These are phyloP conservation scores for Aegilops tauschii DNA, from an alignment of 176 grass and related monocot genomes.

Conservation along the genomic window DNA sequence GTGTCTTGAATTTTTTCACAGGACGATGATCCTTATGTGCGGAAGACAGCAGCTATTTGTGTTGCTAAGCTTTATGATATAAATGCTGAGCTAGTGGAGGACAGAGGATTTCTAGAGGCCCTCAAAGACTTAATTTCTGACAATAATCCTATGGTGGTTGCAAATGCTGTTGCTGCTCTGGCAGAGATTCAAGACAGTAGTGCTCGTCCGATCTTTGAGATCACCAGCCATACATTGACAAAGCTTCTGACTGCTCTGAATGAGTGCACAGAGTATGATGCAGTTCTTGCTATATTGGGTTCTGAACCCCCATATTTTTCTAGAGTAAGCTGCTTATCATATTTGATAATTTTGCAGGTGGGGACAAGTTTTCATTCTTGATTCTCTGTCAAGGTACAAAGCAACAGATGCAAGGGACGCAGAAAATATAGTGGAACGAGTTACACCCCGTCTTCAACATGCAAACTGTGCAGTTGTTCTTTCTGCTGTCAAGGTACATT, in stretches of 20 bases:
- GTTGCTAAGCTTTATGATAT: conserved; percentile 99
- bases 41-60: conserved; percentile 99
- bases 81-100: conserved; percentile 96
- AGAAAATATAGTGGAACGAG: conserved; percentile 87
- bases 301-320: conserved; percentile 14
- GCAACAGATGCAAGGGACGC: conserved; percentile 86
- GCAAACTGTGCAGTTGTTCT: conserved; percentile 99
- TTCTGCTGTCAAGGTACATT: conserved; percentile 91
- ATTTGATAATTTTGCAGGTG: conserved; percentile 53
- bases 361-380: conserved; percentile 99
- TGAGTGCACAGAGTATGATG: conserved; percentile 96
- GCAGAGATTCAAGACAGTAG: conserved; percentile 97
- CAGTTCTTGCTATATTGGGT: conserved; percentile 15
- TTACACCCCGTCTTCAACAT: conserved; percentile 98
- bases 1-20: conserved; percentile 30
- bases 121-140: conserved; percentile 97
- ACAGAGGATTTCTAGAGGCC: conserved; percentile 92
- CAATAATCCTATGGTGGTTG: conserved; percentile 99
- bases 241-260: conserved; percentile 98
- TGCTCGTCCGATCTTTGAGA: conserved; percentile 77
- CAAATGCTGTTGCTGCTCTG: conserved; percentile 98
- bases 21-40: conserved; percentile 99
- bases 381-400: conserved; percentile 89
- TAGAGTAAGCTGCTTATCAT: not conserved
- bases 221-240: conserved; percentile 91